Base-by-base conservation (phyloP, 1,139 yeast species). In the Taphrina betulina region DNA sequence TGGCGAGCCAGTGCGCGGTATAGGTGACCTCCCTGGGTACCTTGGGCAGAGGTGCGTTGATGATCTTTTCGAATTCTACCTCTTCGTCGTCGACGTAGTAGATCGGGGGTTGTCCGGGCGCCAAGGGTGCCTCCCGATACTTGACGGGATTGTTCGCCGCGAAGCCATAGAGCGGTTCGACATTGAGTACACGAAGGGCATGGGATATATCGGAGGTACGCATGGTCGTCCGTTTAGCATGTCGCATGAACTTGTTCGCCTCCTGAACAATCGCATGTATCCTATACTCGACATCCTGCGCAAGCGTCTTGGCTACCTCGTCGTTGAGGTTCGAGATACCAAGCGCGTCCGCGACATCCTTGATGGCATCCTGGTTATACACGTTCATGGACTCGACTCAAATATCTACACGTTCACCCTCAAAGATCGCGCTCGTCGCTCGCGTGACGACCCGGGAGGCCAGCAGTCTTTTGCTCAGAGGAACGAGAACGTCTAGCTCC, bases 251-350 rank as follows among this genome's bases (percentile, higher is more conserved):
- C 69, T 92, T 94, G 58, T 85, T 81, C 20, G 98, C 97, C 60
- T 94, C 95, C 70, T 59, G 61, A n/a, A 59, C 50, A 37, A 94
- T 86, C 71, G 94, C 98, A 68, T 92, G 94, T 61, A 94, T 88
- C 62, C 98, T 79, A 68, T 94, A 94, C 72, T 94, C 99, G 28
- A 92, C 95, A 69, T 94, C 99, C 98, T 94, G 92, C 3, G 99
- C 98, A 60, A 94, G 74, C 61, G 94, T 88, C 66, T 88, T 87
- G 53, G 96, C 86, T 1, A 94, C 95, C 61, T 94, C 98, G 60
- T 92, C 97, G 20, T 89, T 87, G 44, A 92, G 73, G 60, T 78
- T 83, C 24, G 51, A 55, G 38, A 92, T 77, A 1, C 98, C 98
- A 19, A 92, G 75, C 2, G 89, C 80, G 66, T 92, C 98, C 0